Conservation (phyloP, 768 basidiomycete genomes). For the Suillus decipiens region DNA sequence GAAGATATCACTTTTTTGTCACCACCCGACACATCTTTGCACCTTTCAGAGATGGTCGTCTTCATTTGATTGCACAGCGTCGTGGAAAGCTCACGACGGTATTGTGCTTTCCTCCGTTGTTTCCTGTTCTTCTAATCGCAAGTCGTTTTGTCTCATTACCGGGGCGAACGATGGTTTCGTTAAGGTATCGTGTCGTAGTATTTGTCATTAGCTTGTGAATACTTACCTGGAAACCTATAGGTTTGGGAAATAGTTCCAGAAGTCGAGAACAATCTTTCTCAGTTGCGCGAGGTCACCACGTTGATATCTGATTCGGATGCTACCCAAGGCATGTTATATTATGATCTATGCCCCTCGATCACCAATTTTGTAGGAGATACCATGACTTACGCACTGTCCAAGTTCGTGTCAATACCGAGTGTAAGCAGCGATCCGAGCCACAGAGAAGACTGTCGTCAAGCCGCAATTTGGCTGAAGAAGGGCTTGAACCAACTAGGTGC, state of each 20-base stretch:
- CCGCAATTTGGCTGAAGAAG: conserved; percentile 90
- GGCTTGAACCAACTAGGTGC: conserved; percentile 89
- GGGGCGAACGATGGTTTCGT: conserved; percentile 86
- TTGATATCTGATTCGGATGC: not conserved
- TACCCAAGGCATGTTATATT: conserved; percentile 21
- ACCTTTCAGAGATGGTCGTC: conserved; percentile 70
- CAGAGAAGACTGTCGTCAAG: conserved; percentile 89
- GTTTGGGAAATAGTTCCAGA: conserved; percentile 54
- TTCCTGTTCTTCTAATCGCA: conserved; percentile 35
- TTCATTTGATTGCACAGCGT: conserved; percentile 81
- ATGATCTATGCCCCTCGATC: not conserved
- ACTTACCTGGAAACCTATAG: conserved; percentile 29
- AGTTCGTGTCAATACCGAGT: conserved; percentile 87
- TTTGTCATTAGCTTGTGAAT: not conserved
- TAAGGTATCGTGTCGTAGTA: conserved; percentile 52
- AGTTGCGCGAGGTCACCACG: not conserved
- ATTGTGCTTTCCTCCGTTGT: conserved; percentile 82
- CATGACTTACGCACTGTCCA: conserved; percentile 76
- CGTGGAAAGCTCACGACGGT: conserved; percentile 80
- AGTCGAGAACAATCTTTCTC: not conserved
- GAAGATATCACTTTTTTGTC: not conserved
- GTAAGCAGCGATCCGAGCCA: conserved; percentile 69
- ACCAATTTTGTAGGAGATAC: conserved; percentile 47
- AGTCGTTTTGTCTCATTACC: conserved; percentile 53
- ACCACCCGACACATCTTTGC: not conserved